Conservation (phyloP, 73 alveolate genomes). For the Blepharisma stoltei region DNA sequence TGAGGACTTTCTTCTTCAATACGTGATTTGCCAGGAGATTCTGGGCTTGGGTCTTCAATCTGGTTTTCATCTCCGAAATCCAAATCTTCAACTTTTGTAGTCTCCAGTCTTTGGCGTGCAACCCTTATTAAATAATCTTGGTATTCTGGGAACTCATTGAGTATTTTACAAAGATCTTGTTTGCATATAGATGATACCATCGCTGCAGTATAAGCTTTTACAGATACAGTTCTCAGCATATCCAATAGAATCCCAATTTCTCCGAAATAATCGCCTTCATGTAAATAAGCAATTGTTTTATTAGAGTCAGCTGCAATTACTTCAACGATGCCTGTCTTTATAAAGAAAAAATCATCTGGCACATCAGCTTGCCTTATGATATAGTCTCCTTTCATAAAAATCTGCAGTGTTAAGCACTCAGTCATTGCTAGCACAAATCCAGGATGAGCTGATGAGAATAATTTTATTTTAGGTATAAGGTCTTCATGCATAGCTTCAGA, state of each 20-base stretch:
- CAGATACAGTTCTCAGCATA: slow-evolving; percentile 41
- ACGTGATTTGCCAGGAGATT: neutral
- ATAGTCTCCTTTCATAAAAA: slow-evolving; percentile 37
- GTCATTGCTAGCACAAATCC: slow-evolving; percentile 45
- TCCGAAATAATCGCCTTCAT: slow-evolving; percentile 63
- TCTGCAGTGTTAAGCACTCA: slow-evolving; percentile 33
- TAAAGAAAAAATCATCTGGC: slow-evolving; percentile 53
- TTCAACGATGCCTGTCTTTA: slow-evolving; percentile 46
- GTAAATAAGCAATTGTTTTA: slow-evolving; percentile 44
- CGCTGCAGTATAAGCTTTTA: slow-evolving; percentile 48
- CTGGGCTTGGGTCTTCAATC: neutral
- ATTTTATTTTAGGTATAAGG: slow-evolving; percentile 42
- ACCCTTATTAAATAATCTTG: slow-evolving; percentile 41
- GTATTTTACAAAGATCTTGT: slow-evolving; percentile 32
- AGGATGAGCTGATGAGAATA: slow-evolving; percentile 55
- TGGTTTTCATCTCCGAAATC: slow-evolving; percentile 11
- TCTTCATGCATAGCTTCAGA: slow-evolving; percentile 40
- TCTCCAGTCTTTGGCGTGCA: slow-evolving; percentile 55
- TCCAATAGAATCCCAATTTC: slow-evolving; percentile 62
- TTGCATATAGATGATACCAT: slow-evolving; percentile 38
- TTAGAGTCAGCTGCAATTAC: slow-evolving; percentile 51
- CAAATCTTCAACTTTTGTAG: slow-evolving; percentile 55
- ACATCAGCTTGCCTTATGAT: slow-evolving; percentile 41
- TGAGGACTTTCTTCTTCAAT: neutral
- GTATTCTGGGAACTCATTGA: slow-evolving; percentile 46